Evolutionary conservation across 1,284 basidiomycete genomes (phyloP), one percentile per base, ranked within the genome.

Genomic region (Fomitopsis betulina): DNA sequence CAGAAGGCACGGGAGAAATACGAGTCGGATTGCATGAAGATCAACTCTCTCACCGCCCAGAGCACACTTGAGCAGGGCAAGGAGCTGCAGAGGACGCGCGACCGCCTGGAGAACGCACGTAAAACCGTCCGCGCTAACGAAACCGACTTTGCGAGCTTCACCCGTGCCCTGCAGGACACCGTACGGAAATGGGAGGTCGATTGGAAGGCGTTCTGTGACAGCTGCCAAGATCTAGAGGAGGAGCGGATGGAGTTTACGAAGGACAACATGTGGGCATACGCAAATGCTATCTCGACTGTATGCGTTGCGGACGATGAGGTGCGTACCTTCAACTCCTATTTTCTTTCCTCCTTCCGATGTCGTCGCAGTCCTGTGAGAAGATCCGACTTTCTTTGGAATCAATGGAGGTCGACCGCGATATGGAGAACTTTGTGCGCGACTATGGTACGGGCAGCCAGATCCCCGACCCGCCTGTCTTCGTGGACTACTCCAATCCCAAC

Each of bases 291-390:
- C 21, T 97, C 95, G 5, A 93, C 93, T 7, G 92, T 98, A 27
- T 99, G 97, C 68, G 96, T 99, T 13, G 81, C 88, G 21, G 96
- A 99, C 70, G 97, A 99, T 70, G 94, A 97, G 82, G 94, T 94
- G 67, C 64, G 87, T 79, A 35, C 40, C 25, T 4, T 30, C 30
- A 49, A 56, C 37, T 23, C 15, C 21, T 12, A 19, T 45, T 8
- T 5, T 55, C 39, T 10, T 23, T 45, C 21, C 27, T 35, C 32
- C n/a, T 35, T 53, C 43, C 32, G 40, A n/a, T 57, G 42, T 53
- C 43, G 42, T 55, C 55, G 9, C 62, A 96, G 94, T 93, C 93
- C 1, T 96, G 95, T 72, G 95, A 98, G 74, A 83, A 87, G 53
- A 80, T 95, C 53, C 83, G 95, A 53, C 80, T 94, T 33, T 80